phyloP scores from a whole-genome alignment of 768 basidiomycete genomes.

The Leccinum uliginosum region DNA sequence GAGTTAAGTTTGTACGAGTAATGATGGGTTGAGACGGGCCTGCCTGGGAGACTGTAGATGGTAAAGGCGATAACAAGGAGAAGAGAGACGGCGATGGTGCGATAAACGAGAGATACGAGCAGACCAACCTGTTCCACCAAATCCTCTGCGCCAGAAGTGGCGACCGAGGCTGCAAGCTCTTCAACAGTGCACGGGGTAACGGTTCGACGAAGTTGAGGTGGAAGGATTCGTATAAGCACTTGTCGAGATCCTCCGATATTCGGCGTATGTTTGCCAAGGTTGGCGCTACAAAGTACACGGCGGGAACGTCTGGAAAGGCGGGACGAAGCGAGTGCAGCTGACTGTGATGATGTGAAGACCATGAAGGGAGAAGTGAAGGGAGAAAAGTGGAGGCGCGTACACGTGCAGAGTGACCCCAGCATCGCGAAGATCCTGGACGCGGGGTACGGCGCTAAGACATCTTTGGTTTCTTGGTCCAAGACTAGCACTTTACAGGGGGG shows the following conservation, averaged over 20 bases:
- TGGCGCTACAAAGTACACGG: conserved; percentile 94
- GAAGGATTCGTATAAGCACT: conserved; percentile 86
- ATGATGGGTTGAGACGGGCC: conserved; percentile 33
- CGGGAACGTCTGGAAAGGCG: conserved; percentile 90
- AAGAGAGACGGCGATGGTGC: conserved; percentile 90
- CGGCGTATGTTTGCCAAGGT: conserved; percentile 81
- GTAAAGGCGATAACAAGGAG: conserved; percentile 70
- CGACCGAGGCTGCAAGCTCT: conserved; percentile 87
- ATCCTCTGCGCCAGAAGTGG: conserved; percentile 79
- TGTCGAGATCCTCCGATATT: conserved; percentile 91
- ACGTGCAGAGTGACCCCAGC: conserved; percentile 97
- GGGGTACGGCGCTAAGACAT: conserved; percentile 88
- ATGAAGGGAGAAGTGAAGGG: no score
- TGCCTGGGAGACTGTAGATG: conserved; percentile 33
- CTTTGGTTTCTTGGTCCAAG: conserved; percentile 92
- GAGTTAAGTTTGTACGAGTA: conserved; percentile 88
- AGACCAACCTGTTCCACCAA: conserved; percentile 69
- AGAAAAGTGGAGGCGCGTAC: conserved; percentile 45
- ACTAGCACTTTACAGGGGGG: conserved; percentile 95
- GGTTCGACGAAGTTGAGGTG: conserved; percentile 96
- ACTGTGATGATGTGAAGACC: conserved; percentile 37
- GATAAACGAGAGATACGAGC: conserved; percentile 96
- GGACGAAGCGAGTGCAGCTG: conserved; percentile 90
- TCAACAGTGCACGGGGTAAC: conserved; percentile 85
- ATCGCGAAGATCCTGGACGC: conserved; percentile 95